Percentiles rank a stretch among this genome's conserved stretches.
Evolutionary conservation across 2,329 filamentous ascomycete species (phyloP).

Genomic region (Cercospora sojina): DNA sequence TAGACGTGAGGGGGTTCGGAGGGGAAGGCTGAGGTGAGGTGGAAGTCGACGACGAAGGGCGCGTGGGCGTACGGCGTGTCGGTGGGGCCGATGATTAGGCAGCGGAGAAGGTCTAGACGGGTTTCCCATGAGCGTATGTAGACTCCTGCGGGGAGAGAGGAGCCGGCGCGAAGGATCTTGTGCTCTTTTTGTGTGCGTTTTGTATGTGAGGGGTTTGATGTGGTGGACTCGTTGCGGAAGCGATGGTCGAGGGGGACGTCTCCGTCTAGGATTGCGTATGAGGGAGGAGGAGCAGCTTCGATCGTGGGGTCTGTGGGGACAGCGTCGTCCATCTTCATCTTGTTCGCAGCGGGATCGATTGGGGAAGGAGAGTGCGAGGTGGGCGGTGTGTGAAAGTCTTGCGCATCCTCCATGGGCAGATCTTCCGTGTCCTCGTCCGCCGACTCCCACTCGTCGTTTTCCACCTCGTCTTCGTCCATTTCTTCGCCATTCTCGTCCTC

Average conservation of each 20-base stretch:
- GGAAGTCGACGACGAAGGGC: slow-evolving; percentile 61
- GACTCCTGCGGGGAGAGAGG: slow-evolving; percentile 55
- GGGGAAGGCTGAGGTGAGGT: slow-evolving; percentile 53
- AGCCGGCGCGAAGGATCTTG: slow-evolving; percentile 51
- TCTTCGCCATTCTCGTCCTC: slow-evolving; percentile 47
- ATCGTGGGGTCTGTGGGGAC: neutral
- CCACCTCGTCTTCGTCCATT: slow-evolving; percentile 45
- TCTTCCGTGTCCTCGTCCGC: slow-evolving; percentile 33
- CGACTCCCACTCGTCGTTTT: slow-evolving; percentile 46
- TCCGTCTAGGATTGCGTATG: slow-evolving; percentile 43
- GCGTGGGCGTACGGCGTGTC: slow-evolving; percentile 62
- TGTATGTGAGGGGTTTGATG: slow-evolving; percentile 38
- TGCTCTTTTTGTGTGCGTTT: slow-evolving; percentile 59
- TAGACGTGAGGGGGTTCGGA: slow-evolving; percentile 53
- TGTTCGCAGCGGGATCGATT: slow-evolving; percentile 5
- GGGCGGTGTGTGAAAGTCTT: slow-evolving; percentile 24
- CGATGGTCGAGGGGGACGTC: slow-evolving; percentile 46
- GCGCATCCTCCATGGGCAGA: slow-evolving; percentile 28
- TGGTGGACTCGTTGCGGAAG: slow-evolving; percentile 35
- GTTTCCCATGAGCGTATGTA: slow-evolving; percentile 61
- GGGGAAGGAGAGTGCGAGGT: slow-evolving; percentile 29
- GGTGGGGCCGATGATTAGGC: slow-evolving; percentile 58
- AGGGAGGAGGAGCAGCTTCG: slow-evolving; percentile 23
- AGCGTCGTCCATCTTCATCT: neutral
- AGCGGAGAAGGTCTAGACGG: slow-evolving; percentile 58